Percentiles rank a stretch among this genome's conserved stretches.
Conservation (phyloP, 2,329 filamentous ascomycete genomes). For the Colletotrichum scovillei region DNA sequence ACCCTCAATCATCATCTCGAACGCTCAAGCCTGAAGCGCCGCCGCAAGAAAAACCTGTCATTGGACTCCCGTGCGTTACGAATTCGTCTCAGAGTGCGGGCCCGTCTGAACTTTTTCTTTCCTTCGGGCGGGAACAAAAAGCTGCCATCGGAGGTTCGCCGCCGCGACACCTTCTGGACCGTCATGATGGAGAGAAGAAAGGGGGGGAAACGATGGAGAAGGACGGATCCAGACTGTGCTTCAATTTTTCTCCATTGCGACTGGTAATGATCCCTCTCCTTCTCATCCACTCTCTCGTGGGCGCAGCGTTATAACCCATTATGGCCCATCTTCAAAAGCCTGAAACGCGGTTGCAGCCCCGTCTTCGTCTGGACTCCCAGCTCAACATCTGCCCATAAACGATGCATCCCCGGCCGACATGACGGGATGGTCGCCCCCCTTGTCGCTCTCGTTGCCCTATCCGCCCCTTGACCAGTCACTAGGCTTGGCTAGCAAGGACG, state of each 20-base stretch:
- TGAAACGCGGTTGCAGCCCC: conserved; percentile 31
- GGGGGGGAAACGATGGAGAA: neutral
- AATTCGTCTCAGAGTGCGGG: conserved; percentile 29
- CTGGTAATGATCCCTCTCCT: neutral
- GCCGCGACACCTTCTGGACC: neutral
- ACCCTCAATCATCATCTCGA: neutral
- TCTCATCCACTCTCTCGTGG: neutral
- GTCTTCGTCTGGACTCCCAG: conserved; percentile 32
- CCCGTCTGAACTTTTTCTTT: conserved; percentile 13
- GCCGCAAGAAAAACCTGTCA: conserved; percentile 3
- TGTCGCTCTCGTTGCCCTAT: conserved; percentile 3
- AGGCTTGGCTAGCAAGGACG: no score
- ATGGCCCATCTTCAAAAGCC: conserved; percentile 21
- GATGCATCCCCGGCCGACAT: neutral
- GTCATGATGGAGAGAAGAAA: neutral
- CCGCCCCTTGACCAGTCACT: neutral
- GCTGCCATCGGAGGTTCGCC: conserved; percentile 29
- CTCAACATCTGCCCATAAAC: conserved; percentile 18
- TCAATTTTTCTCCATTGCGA: neutral
- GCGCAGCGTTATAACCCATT: neutral
- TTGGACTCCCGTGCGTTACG: conserved; percentile 26
- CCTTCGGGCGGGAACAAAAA: neutral
- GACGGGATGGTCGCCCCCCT: conserved; percentile 1
- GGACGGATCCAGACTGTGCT: neutral
- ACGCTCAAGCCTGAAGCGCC: neutral